A percentile compares a stretch with the other conserved stretches of the same genome.
Conservation (phyloP, 2,329 filamentous ascomycete species). For the Penicillium sp. region DNA sequence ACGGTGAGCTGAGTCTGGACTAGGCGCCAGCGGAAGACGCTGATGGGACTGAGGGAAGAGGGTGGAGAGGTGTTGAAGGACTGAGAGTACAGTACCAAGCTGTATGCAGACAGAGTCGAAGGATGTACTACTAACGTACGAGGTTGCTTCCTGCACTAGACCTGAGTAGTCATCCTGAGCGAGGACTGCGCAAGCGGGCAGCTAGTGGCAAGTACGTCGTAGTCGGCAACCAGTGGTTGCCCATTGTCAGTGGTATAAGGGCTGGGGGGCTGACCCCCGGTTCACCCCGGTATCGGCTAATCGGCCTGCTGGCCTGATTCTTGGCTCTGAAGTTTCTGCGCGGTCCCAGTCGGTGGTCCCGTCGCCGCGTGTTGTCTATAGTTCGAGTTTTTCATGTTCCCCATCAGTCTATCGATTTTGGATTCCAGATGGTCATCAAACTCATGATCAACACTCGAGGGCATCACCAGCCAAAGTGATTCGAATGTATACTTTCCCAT, state of each 20-base stretch:
- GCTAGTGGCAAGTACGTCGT: neutral
- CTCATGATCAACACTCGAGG: neutral
- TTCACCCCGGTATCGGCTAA: constrained; percentile 26
- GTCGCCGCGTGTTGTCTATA: neutral
- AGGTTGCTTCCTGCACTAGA: too few species aligned
- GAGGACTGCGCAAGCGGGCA: neutral
- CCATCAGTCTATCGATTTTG: neutral
- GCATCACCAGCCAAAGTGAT: neutral
- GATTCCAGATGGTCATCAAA: neutral
- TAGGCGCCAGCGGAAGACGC: constrained; percentile 16
- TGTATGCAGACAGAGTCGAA: neutral
- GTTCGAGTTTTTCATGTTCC: neutral
- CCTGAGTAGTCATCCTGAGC: too few species aligned
- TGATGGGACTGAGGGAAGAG: neutral
- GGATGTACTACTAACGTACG: neutral
- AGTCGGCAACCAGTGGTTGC: too few species aligned
- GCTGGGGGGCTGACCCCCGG: constrained; percentile 3
- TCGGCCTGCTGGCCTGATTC: constrained; percentile 7
- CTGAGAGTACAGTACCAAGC: neutral
- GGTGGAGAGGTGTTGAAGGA: neutral
- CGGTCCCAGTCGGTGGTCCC: neutral
- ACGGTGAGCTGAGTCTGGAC: constrained; percentile 25
- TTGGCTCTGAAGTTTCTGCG: constrained; percentile 5
- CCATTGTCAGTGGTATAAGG: neutral
- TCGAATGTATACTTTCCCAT: neutral